phyloP scores from a whole-genome alignment of 441 rosid species.

The Gossypium davidsonii region DNA sequence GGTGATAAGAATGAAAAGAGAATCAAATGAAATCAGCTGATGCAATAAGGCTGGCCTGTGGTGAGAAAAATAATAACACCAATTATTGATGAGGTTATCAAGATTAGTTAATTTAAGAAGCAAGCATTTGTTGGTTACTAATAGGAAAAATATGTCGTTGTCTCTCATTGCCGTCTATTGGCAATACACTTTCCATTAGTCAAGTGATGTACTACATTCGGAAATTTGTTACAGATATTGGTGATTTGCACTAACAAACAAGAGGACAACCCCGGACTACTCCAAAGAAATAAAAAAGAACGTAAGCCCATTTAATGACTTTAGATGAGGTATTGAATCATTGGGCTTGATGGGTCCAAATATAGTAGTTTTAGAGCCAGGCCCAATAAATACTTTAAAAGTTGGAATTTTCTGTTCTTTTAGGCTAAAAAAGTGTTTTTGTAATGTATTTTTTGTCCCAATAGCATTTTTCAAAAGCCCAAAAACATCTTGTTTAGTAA shows the following conservation, averaged over 20 bases:
- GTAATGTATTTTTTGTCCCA: too few relatives aligned
- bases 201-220: background rate
- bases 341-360: background rate
- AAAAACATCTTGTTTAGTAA: too few relatives aligned
- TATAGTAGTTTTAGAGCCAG: background rate
- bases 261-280: too few relatives aligned
- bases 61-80: background rate
- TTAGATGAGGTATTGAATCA: background rate
- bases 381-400: too few relatives aligned
- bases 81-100: conserved; percentile 16
- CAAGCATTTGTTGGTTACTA: conserved; percentile 15
- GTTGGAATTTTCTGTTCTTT: too few relatives aligned
- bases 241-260: background rate
- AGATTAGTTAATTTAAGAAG: conserved; percentile 9
- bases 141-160: conserved; percentile 15
- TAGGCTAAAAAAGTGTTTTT: too few relatives aligned
- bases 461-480: too few relatives aligned
- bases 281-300: too few relatives aligned
- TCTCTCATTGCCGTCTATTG: conserved; percentile 6
- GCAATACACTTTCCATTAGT: background rate
- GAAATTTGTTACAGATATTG: background rate
- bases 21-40: conserved; percentile 26
- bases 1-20: conserved; percentile 17
- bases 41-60: conserved; percentile 13
- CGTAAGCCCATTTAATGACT: background rate